Evolutionary conservation across 2,329 filamentous ascomycete genomes (phyloP).

Genomic region (Dryadomyces sulphureus): DNA sequence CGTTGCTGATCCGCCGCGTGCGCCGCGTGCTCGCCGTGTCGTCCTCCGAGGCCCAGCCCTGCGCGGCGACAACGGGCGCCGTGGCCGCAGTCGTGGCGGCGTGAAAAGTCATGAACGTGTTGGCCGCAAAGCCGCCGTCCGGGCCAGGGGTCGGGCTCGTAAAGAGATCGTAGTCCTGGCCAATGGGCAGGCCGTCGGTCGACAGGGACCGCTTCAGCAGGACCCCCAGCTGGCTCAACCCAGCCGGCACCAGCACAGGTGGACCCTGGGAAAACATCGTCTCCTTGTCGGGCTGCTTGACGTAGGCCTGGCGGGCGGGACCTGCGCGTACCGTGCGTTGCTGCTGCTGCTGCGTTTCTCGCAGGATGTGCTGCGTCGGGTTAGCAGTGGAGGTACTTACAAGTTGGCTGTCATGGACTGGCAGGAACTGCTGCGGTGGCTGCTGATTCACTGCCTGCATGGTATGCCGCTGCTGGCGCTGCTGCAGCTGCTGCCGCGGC

Average conservation of each 20-base stretch:
- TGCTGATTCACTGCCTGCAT: constrained; percentile 9
- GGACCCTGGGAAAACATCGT: constrained; percentile 36
- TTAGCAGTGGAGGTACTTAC: constrained; percentile 39
- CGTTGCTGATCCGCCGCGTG: constrained; percentile 40
- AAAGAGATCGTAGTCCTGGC: constrained; percentile 35
- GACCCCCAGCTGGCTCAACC: too few relatives aligned
- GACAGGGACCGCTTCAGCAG: constrained; percentile 29
- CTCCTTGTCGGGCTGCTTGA: constrained; percentile 25
- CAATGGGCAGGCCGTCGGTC: constrained; percentile 10
- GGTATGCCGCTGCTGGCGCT: constrained; percentile 11
- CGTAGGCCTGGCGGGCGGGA: constrained; percentile 22
- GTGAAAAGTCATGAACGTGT: constrained; percentile 31
- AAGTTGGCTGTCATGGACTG: constrained; percentile 19
- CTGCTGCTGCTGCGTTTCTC: constrained; percentile 85
- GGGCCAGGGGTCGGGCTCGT: constrained; percentile 21
- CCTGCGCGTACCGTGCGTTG: constrained; percentile 72
- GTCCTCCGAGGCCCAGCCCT: constrained; percentile 36
- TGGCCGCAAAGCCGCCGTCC: constrained; percentile 27
- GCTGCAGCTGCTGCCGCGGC: constrained; percentile 39
- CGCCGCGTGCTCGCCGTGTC: constrained; percentile 28
- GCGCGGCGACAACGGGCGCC: constrained; percentile 24
- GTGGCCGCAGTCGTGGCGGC: constrained; percentile 9
- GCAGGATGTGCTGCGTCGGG: constrained; percentile 57
- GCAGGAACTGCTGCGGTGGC: constrained; percentile 1
- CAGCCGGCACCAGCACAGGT: constrained; percentile 23